Evolutionary conservation across 306 rosid species (phyloP).

Genomic region (Spatholobus suberectus): DNA sequence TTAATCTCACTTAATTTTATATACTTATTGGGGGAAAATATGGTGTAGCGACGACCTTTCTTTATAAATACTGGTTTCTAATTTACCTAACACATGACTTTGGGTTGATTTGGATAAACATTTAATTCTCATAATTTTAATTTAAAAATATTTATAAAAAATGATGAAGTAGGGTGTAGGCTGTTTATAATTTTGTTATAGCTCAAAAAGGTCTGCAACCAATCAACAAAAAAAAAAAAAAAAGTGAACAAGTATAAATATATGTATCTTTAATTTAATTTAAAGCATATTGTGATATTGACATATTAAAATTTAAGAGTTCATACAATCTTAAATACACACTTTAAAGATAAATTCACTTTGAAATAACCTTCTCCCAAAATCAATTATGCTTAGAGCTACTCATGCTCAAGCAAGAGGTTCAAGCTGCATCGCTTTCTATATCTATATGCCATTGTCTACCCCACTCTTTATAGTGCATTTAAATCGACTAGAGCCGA

Average conservation of each 20-base stretch:
- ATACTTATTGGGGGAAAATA: not conserved
- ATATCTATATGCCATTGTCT: not conserved
- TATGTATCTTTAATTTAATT: not conserved
- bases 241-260: not conserved
- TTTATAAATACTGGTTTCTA: not conserved
- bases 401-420: not conserved
- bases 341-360: not conserved
- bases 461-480: not conserved
- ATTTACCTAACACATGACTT: conserved; percentile 8
- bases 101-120: not conserved
- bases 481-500: not conserved
- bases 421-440: not conserved
- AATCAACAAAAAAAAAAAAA: not conserved
- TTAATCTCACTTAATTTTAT: not conserved
- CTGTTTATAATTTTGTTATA: not conserved
- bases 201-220: not conserved
- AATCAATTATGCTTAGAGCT: not conserved
- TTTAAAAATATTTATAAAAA: not conserved
- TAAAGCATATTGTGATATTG: not conserved
- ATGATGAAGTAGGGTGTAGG: not conserved
- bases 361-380: not conserved
- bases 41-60: too few relatives aligned
- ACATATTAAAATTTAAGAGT: not conserved
- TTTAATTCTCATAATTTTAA: not conserved
- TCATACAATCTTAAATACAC: not conserved